Conservation (phyloP, 2,329 filamentous ascomycete species). For the Didymosphaeria variabile region DNA sequence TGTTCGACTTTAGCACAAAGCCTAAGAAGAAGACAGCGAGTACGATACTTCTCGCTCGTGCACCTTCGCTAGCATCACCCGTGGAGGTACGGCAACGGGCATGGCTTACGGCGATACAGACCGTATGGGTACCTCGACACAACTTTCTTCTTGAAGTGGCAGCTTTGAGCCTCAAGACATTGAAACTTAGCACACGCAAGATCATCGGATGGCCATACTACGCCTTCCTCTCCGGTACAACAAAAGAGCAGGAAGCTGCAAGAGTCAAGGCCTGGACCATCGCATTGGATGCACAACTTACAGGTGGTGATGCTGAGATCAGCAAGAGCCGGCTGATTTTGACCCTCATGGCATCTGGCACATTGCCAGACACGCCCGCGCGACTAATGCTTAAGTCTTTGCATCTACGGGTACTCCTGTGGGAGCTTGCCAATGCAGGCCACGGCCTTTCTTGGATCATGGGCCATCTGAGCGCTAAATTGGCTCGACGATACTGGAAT, state of each 20-base stretch:
- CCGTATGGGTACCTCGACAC: constrained; percentile 88
- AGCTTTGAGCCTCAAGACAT: constrained; percentile 79
- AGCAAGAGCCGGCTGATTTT: constrained; percentile 86
- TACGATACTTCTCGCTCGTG: constrained; percentile 55
- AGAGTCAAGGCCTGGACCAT: constrained; percentile 93
- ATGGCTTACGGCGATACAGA: constrained; percentile 93
- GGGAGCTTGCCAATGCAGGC: constrained; percentile 75
- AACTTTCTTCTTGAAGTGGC: constrained; percentile 86
- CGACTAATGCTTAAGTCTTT: constrained; percentile 91
- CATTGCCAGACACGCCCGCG: constrained; percentile 81
- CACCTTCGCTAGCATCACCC: constrained; percentile 79
- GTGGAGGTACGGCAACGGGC: constrained; percentile 87
- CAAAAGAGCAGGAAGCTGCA: constrained; percentile 83
- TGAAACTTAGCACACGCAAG: constrained; percentile 83
- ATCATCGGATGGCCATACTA: constrained; percentile 80
- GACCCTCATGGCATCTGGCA: constrained; percentile 87
- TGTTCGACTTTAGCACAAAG: constrained; percentile 66
- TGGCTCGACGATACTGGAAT: constrained; percentile 83
- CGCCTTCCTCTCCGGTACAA: constrained; percentile 79
- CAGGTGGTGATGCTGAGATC: constrained; percentile 88
- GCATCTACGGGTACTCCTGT: constrained; percentile 88
- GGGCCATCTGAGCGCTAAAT: constrained; percentile 74
- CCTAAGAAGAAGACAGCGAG: constrained; percentile 59
- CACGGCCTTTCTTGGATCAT: constrained; percentile 71
- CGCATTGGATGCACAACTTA: constrained; percentile 89